These are phyloP conservation scores for Ceriops zippeliana DNA, from an alignment of 345 rosid genomes.

Conservation along the genomic window DNA sequence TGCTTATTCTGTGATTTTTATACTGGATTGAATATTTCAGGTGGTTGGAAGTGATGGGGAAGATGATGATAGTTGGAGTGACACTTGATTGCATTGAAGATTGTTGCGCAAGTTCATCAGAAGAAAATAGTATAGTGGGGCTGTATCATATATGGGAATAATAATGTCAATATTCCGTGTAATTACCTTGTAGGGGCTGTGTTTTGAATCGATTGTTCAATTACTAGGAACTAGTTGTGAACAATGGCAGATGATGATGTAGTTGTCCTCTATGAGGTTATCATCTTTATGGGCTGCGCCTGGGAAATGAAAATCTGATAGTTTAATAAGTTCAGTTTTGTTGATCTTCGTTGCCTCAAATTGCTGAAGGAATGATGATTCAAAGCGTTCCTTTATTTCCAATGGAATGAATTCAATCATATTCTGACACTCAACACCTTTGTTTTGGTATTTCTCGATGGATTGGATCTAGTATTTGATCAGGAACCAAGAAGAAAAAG, in stretches of 20 bases:
- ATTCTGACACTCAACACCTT: not conserved
- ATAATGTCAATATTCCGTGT: slow-evolving; percentile 29
- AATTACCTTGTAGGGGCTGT: slow-evolving; percentile 30
- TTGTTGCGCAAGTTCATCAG: not conserved
- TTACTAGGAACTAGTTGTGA: slow-evolving; percentile 14
- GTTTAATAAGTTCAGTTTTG: no score
- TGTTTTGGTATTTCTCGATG: no score
- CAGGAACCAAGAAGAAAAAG: no score
- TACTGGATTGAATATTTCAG: slow-evolving; percentile 36
- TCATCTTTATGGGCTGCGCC: slow-evolving; percentile 16
- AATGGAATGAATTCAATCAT: no score
- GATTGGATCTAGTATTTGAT: no score
- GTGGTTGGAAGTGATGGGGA: slow-evolving; percentile 78
- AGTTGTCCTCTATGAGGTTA: slow-evolving; percentile 19
- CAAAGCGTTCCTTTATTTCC: no score
- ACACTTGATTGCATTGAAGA: slow-evolving; percentile 27
- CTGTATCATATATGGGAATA: slow-evolving; percentile 13
- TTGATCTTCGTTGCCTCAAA: not conserved
- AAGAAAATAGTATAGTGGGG: slow-evolving; percentile 15
- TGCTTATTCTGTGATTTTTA: not conserved
- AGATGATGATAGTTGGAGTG: slow-evolving; percentile 86
- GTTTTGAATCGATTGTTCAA: slow-evolving; percentile 23
- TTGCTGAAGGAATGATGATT: no score
- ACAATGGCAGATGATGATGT: slow-evolving; percentile 16
- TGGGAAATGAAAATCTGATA: no score